Evolutionary conservation across 179 eudicot species (phyloP), one percentile per base, ranked within the genome.

Genomic region (Actinidia chinensis): DNA sequence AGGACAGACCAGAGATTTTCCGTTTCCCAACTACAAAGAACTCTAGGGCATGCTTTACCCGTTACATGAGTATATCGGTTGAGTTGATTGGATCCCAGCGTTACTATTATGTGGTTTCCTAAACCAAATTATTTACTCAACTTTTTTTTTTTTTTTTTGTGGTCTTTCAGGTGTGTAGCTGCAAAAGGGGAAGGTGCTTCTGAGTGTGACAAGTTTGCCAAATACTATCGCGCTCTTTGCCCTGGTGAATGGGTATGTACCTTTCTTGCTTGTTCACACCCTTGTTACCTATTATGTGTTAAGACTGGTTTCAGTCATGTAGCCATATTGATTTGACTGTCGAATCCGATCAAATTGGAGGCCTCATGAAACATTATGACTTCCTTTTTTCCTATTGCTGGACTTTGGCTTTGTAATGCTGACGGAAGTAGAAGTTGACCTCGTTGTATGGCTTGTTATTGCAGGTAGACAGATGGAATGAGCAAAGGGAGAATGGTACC

Each of bases 401-500:
- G 52, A 66, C 22, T 50, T 50, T 40, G 14, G 14, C 20, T 42
- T 22, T 28, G 46, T 66, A 10, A 2, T 14, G n/a, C 43, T 14
- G 42, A 8, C 17, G 12, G 58, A 76, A 33, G 42, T 14, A 60
- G 40, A 51, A 66, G 2, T 66, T 68, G 79, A 58, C 40, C 42
- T 17, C n/a, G 11, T 66, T 25, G 1, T 67, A n/a, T 52, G 58
- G n/a, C 33, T 25, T 58, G 18, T 14, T 43, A 13, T 56, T 86
- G 88, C 91, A 91, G 95, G 50, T 91, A 22, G 95, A 91, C 42
- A 87, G 84, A 86, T 91, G 95, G 95, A 91, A 91, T 47, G 95
- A 90, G 84, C 95, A 91, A 79, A 90, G 95, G 82, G 95, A 91
- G 83, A 90, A 88, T 33, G 95, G 95, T 28, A 91, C 93, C 44